A percentile compares a stretch with the other conserved stretches of the same genome.
These are phyloP conservation scores for Thalassiosira exigua DNA, from an alignment of 352 stramenopile species.

Conservation along the genomic window DNA sequence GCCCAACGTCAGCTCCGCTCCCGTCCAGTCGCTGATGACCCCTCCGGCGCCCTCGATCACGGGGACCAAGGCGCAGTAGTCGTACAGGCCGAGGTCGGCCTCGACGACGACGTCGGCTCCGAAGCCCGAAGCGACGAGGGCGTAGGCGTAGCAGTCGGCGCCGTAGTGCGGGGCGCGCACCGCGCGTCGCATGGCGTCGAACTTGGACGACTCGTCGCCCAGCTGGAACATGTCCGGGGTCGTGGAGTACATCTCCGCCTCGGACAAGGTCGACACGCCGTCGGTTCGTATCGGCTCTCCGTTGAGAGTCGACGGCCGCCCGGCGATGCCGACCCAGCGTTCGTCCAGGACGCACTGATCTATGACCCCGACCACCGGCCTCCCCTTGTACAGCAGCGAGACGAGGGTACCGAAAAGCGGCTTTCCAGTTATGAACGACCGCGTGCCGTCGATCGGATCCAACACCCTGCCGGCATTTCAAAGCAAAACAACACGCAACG, in stretches of 20 bases:
- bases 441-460: conserved; percentile 68
- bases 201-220: conserved; percentile 36
- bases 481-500: background rate
- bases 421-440: conserved; percentile 64
- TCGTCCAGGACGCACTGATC: conserved; percentile 66
- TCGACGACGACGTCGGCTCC: conserved; percentile 57
- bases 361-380: conserved; percentile 66
- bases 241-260: conserved; percentile 60
- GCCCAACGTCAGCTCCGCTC: conserved; percentile 39
- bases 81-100: conserved; percentile 57
- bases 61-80: conserved; percentile 63
- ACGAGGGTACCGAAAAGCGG: conserved; percentile 69
- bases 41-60: conserved; percentile 57
- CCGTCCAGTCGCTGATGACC: conserved; percentile 59
- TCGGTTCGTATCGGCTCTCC: conserved; percentile 46
- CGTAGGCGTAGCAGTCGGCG: conserved; percentile 66
- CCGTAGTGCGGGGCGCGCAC: conserved; percentile 51
- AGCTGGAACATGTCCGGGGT: conserved; percentile 63
- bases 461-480: too few species aligned
- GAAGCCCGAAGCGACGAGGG: conserved; percentile 55
- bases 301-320: conserved; percentile 45
- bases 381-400: conserved; percentile 51
- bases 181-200: conserved; percentile 36
- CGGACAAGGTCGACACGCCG: conserved; percentile 29
- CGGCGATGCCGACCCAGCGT: conserved; percentile 49